Conservation (phyloP, 257 asterid genomes). For the Plantago ovata region DNA sequence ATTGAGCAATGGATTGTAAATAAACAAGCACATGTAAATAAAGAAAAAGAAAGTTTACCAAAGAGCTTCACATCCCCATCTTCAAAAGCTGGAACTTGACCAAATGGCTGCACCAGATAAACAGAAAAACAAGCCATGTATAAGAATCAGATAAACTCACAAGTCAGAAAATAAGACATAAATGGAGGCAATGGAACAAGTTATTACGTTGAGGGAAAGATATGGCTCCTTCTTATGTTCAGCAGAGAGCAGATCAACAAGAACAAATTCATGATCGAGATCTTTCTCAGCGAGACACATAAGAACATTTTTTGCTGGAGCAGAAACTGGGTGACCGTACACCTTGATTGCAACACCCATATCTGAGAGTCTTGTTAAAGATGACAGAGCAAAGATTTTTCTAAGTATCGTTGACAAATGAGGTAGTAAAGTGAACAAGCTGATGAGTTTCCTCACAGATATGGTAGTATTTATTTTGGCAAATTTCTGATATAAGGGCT, state of each 20-base stretch:
- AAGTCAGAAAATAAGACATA: too few species aligned
- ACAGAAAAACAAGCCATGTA: too few species aligned
- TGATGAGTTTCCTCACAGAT: too few species aligned
- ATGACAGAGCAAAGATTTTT: too few species aligned
- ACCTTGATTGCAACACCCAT: conserved; percentile 36
- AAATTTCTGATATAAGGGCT: too few species aligned
- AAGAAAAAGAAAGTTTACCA: conserved; percentile 19
- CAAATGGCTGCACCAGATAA: conserved; percentile 33
- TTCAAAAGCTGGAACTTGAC: conserved; percentile 42
- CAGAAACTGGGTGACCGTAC: conserved; percentile 34
- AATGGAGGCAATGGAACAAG: too few species aligned
- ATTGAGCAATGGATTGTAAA: too few species aligned
- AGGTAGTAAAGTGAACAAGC: too few species aligned
- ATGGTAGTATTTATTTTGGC: too few species aligned
- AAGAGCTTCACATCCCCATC: conserved; percentile 42
- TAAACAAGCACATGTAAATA: too few species aligned
- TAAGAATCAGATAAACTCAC: not conserved
- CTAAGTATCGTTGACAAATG: too few species aligned
- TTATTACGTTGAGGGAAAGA: conserved; percentile 31
- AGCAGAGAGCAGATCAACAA: conserved; percentile 27
- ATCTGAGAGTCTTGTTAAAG: too few species aligned
- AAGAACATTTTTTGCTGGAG: conserved; percentile 32
- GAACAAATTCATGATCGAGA: conserved; percentile 23
- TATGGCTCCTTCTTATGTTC: conserved; percentile 42
- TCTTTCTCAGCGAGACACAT: conserved; percentile 33